phyloP scores from a whole-genome alignment of 2,329 filamentous ascomycete species.

The Leptographium radiaticola region DNA sequence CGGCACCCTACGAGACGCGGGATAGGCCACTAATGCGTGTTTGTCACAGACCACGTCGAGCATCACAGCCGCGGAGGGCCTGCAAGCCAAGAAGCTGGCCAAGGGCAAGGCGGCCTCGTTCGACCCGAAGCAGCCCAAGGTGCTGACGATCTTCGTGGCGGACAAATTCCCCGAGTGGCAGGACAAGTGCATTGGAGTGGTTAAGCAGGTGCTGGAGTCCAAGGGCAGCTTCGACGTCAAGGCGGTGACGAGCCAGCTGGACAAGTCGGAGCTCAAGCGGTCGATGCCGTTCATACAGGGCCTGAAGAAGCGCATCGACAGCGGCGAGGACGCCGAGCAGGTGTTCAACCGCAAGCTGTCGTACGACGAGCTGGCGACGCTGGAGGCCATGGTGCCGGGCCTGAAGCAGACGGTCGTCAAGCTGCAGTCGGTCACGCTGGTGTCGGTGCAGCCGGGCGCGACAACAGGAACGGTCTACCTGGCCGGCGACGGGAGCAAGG shows the following conservation, averaged over 20 bases:
- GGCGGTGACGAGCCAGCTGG: constrained; percentile 61
- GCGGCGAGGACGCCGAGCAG: constrained; percentile 48
- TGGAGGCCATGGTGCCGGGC: constrained; percentile 58
- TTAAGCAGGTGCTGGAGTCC: constrained; percentile 37
- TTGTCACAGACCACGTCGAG: constrained; percentile 7
- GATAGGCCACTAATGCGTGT: not conserved
- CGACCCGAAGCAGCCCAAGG: constrained; percentile 86
- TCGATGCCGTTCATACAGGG: constrained; percentile 92
- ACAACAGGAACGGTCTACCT: constrained; percentile 46
- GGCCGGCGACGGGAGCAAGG: constrained; percentile 14
- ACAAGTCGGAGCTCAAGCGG: constrained; percentile 87
- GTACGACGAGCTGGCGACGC: constrained; percentile 75
- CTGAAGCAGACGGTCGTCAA: constrained; percentile 39
- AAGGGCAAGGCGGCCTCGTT: constrained; percentile 82
- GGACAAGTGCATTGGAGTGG: constrained; percentile 72
- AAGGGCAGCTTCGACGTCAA: constrained; percentile 51
- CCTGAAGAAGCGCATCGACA: constrained; percentile 70
- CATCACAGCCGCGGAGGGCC: constrained; percentile 14
- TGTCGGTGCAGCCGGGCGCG: constrained; percentile 57
- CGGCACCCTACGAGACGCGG: too few species aligned
- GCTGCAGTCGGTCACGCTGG: constrained; percentile 46
- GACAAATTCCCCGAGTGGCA: constrained; percentile 82
- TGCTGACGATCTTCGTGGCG: constrained; percentile 74
- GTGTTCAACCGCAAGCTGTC: constrained; percentile 76
- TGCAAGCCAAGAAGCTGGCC: constrained; percentile 38